Percentiles rank a stretch among this genome's conserved stretches.
Evolutionary conservation across 176 grass and related monocot species (phyloP).

Genomic region (Oryza longistaminata): DNA sequence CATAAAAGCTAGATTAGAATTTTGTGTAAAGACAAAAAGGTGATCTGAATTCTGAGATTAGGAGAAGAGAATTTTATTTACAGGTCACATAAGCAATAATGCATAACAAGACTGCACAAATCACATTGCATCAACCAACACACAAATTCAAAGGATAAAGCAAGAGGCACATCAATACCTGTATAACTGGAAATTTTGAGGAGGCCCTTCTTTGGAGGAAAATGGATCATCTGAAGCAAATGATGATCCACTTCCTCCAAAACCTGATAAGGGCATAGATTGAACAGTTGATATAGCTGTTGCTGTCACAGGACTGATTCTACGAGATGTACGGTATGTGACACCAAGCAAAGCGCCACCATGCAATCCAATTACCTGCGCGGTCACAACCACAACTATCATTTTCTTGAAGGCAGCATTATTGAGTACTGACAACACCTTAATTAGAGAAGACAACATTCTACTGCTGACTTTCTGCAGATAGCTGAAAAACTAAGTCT

Average conservation of each 20-base stretch:
- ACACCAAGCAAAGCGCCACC: slow-evolving; percentile 96
- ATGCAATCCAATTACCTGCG: slow-evolving; percentile 97
- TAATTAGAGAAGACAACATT: neutral
- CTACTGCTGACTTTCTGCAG: neutral
- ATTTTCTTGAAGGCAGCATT: slow-evolving; percentile 1
- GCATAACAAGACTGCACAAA: neutral
- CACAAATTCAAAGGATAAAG: slow-evolving; percentile 4
- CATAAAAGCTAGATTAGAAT: neutral
- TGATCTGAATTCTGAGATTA: neutral
- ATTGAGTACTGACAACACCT: neutral
- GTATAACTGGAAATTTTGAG: slow-evolving; percentile 99
- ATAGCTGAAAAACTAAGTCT: slow-evolving; percentile 7
- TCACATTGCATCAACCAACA: neutral
- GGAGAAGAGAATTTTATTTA: neutral
- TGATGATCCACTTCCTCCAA: slow-evolving; percentile 70
- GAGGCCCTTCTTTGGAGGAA: slow-evolving; percentile 66
- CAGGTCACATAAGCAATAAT: neutral
- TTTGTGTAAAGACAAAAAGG: neutral
- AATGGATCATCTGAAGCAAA: slow-evolving; percentile 90
- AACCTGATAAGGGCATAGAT: slow-evolving; percentile 94
- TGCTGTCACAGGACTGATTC: slow-evolving; percentile 85
- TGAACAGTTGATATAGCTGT: slow-evolving; percentile 90
- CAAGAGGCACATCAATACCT: slow-evolving; percentile 56
- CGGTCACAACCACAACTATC: slow-evolving; percentile 17
- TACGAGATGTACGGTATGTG: slow-evolving; percentile 89